Base-by-base conservation (phyloP, 768 basidiomycete species). In the Mycena belliarum region DNA sequence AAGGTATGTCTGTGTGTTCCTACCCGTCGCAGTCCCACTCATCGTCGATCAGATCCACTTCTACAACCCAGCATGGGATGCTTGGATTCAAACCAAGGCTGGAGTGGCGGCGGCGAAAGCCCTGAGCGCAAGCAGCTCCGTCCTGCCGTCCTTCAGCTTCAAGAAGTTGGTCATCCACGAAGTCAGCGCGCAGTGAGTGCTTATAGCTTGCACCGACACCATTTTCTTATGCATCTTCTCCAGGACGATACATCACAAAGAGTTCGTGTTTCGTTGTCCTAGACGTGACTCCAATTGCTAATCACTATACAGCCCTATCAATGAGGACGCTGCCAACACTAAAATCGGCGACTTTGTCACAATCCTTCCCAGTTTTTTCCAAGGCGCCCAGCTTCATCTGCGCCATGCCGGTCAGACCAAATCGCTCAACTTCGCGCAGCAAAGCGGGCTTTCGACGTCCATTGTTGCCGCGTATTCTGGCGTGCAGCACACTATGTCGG, bases 61-160 rank as follows among this genome's bases (percentile, higher is more conserved):
- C 43, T 42, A 57, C 18, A 62, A 65, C 46, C 53, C 60, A n/a
- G 55, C 51, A 6, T 65, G 60, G 60, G 53, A 56, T 44, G 15
- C 25, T 23, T 65, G 63, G 63, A 44, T 65, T 18, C 54, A 53
- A n/a, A 57, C 23, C 20, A 59, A 54, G 6, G 51, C 51, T 2
- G 60, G 51, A 20, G 26, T 38, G 2, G 46, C 61, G 18, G 57
- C 58, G n/a, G 42, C 52, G 5, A 24, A 2, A 2, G 43, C 43
- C 21, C 24, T 44, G 9, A 18, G 12, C 43, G 20, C 20, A 21
- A 20, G 25, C 46, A 2, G 5, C 5, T 12, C 8, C 16, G 45
- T 49, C n/a, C 52, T 23, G n/a, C 60, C 60, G 3, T 16, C 40
- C 2, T 54, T 54, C 42, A 35, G 37, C 4, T 21, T 63, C 2